Conservation (phyloP, 805 yeast genomes). For the Saccharomycopsis babjevae region DNA sequence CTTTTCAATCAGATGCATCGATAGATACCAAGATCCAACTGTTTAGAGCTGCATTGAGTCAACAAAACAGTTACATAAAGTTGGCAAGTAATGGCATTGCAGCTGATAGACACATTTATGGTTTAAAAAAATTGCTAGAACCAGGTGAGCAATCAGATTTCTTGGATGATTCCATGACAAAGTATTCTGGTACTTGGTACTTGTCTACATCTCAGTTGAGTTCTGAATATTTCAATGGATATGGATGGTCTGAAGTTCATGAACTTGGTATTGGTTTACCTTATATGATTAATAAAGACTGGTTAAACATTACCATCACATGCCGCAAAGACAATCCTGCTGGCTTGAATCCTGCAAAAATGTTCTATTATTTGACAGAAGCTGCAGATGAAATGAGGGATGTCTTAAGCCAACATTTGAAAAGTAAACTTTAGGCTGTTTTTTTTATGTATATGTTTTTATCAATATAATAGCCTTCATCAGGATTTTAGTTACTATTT, state of each 20-base stretch:
- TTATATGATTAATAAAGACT: constrained; percentile 80
- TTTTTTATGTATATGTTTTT: not conserved
- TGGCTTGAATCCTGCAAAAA: constrained; percentile 41
- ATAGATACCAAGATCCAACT: constrained; percentile 45
- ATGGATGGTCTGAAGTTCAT: constrained; percentile 93
- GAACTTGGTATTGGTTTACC: constrained; percentile 93
- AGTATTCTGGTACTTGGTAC: constrained; percentile 76
- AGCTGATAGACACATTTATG: constrained; percentile 88
- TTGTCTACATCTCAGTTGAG: constrained; percentile 84
- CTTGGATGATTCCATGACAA: constrained; percentile 65
- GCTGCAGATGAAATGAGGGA: constrained; percentile 77
- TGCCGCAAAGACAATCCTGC: constrained; percentile 54
- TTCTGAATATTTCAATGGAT: constrained; percentile 75
- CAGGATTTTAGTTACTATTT: not conserved
- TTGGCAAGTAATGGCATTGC: constrained; percentile 82
- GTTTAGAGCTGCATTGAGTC: constrained; percentile 59
- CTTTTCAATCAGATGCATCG: constrained; percentile 52
- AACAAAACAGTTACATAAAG: constrained; percentile 65
- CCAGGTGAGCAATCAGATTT: constrained; percentile 56
- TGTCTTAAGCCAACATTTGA: constrained; percentile 30
- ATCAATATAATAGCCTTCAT: no score
- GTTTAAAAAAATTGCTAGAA: constrained; percentile 62
- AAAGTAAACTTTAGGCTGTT: constrained; percentile 1
- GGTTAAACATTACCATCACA: constrained; percentile 78
- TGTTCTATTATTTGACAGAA: constrained; percentile 60